phyloP scores from a whole-genome alignment of 2,329 filamentous ascomycete genomes.

The Bipolaris victoriae region DNA sequence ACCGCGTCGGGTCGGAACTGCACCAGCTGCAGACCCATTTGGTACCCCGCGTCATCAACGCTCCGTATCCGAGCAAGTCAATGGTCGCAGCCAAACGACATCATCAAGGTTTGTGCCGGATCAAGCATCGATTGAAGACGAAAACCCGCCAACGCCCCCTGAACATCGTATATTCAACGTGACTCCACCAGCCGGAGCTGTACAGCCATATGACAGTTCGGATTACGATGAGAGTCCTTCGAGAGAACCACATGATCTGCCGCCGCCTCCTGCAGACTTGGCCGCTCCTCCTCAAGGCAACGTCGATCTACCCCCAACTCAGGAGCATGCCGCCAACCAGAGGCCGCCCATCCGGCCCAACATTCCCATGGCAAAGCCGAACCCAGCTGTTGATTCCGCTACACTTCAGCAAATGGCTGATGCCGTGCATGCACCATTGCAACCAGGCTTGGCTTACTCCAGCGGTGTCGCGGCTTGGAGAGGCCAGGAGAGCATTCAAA shows the following conservation, averaged over 20 bases:
- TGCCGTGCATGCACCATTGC: slow-evolving; percentile 62
- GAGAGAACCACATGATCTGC: slow-evolving; percentile 38
- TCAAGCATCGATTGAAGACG: slow-evolving; percentile 36
- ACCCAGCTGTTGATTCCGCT: slow-evolving; percentile 79
- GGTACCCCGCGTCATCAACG: slow-evolving; percentile 52
- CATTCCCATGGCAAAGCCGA: slow-evolving; percentile 77
- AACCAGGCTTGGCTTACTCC: slow-evolving; percentile 45
- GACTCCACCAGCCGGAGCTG: slow-evolving; percentile 24
- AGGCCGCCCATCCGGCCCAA: slow-evolving; percentile 73
- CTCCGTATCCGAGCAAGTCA: slow-evolving; percentile 55
- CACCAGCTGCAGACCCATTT: slow-evolving; percentile 43
- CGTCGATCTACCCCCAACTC: slow-evolving; percentile 77
- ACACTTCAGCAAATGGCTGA: slow-evolving; percentile 82
- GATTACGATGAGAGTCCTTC: slow-evolving; percentile 40
- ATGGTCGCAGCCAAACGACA: slow-evolving; percentile 51
- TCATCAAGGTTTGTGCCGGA: slow-evolving; percentile 51
- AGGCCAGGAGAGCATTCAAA: slow-evolving; percentile 39
- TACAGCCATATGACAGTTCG: slow-evolving; percentile 35
- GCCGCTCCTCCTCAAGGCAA: slow-evolving; percentile 67
- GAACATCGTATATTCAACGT: slow-evolving; percentile 41
- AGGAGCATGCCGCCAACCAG: slow-evolving; percentile 75
- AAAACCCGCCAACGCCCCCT: slow-evolving; percentile 51
- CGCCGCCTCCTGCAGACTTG: slow-evolving; percentile 45
- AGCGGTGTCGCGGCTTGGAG: slow-evolving; percentile 51
- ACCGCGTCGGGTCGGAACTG: slow-evolving; percentile 53